A percentile compares a stretch with the other conserved stretches of the same genome.
These are phyloP conservation scores for Pyrenopolyporus hunteri DNA, from an alignment of 495 filamentous ascomycete species.

Conservation along the genomic window DNA sequence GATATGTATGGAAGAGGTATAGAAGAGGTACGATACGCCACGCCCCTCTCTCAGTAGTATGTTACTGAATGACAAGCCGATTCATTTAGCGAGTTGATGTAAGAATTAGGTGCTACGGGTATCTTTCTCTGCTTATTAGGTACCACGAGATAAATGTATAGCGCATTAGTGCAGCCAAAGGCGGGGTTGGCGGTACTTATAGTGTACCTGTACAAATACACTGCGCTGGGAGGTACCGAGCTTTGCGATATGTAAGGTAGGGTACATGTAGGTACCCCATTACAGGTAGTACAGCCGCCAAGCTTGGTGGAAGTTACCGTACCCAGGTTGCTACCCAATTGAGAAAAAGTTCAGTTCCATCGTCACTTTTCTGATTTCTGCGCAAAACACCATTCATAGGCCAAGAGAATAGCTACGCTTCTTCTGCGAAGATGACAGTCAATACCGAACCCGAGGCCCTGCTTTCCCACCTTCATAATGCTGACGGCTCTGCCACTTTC, in stretches of 20 bases:
- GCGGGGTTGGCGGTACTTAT: conserved; percentile 15
- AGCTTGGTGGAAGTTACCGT: neutral
- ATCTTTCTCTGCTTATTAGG: neutral
- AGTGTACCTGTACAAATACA: neutral
- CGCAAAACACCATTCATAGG: neutral
- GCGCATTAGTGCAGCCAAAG: neutral
- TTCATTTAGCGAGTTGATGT: conserved; percentile 12
- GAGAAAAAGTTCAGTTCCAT: conserved; percentile 34
- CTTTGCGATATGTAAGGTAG: too few species aligned
- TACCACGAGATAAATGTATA: neutral
- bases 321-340: conserved; percentile 20
- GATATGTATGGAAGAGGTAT: too few species aligned
- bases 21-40: neutral
- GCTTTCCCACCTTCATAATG: conserved; percentile 66
- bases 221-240: too few species aligned
- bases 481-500: conserved; percentile 89
- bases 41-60: conserved; percentile 3
- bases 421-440: conserved; percentile 48
- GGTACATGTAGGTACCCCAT: too few species aligned
- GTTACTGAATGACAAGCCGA: conserved; percentile 20
- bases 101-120: neutral
- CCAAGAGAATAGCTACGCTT: neutral
- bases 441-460: conserved; percentile 53
- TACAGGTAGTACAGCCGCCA: neutral
- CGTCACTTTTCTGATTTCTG: conserved; percentile 17